phyloP scores from a whole-genome alignment of 2,329 filamentous ascomycete genomes.

The Sporothrix globosa region DNA sequence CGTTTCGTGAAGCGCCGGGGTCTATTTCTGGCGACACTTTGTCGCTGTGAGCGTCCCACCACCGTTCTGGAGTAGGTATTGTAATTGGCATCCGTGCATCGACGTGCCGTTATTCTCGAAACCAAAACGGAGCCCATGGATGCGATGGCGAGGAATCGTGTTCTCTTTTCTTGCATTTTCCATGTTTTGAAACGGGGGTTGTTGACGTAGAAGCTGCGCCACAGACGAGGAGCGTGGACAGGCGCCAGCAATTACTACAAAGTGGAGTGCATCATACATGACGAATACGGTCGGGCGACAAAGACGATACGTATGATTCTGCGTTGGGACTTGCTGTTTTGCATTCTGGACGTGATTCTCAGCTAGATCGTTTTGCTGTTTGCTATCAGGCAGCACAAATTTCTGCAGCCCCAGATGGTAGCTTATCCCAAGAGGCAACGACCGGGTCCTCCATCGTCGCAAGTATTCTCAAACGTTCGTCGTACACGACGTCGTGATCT shows the following conservation, averaged over 20 bases:
- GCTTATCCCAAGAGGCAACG: not conserved
- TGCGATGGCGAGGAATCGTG: not conserved
- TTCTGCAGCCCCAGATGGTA: not conserved
- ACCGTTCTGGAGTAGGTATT: not conserved
- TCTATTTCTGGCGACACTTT: not conserved
- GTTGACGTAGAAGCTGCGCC: constrained; percentile 4
- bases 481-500: too few relatives aligned
- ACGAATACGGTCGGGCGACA: not conserved
- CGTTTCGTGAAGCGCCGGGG: constrained; percentile 22
- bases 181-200: too few relatives aligned
- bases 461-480: too few relatives aligned
- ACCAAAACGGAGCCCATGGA: constrained; percentile 11
- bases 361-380: not conserved
- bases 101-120: not conserved
- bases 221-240: not conserved
- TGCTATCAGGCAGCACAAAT: not conserved
- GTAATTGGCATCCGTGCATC: not conserved
- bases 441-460: not conserved
- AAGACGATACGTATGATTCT: not conserved
- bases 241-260: not conserved
- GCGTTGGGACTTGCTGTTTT: not conserved
- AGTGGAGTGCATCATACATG: not conserved
- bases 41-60: not conserved
- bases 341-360: not conserved
- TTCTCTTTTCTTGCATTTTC: not conserved